phyloP scores from a whole-genome alignment of 148 eudicot genomes.

The Salicornia ramosissima region DNA sequence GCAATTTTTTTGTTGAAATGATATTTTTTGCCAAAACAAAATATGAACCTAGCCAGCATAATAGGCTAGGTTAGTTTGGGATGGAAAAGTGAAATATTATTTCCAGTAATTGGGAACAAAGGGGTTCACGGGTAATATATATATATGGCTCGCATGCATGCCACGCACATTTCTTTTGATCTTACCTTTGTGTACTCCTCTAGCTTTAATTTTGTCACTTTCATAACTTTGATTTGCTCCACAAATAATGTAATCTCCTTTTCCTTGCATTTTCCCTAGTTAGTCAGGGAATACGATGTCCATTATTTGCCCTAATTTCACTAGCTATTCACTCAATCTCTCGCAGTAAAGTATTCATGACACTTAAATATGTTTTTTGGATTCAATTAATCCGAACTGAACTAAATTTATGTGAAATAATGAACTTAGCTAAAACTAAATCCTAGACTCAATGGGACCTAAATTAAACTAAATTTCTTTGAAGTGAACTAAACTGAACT shows the following conservation, averaged over 20 bases:
- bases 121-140: background rate
- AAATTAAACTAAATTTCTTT: too few species aligned
- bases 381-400: too few species aligned
- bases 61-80: slow-evolving; percentile 19
- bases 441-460: too few species aligned
- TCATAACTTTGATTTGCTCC: background rate
- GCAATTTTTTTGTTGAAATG: too few species aligned
- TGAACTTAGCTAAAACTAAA: too few species aligned
- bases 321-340: too few species aligned
- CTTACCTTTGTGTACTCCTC: background rate
- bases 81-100: slow-evolving; percentile 8
- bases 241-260: background rate
- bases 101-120: slow-evolving; percentile 9
- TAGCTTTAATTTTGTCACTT: slow-evolving; percentile 4
- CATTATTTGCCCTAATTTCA: slow-evolving; percentile 23
- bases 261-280: slow-evolving; percentile 18
- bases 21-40: too few species aligned
- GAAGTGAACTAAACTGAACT: too few species aligned
- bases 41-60: slow-evolving; percentile 18
- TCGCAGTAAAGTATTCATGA: too few species aligned
- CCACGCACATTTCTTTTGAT: background rate
- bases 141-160: slow-evolving; percentile 13
- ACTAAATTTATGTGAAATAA: too few species aligned
- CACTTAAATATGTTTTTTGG: too few species aligned
- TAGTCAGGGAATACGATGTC: too few species aligned